phyloP scores from a whole-genome alignment of 2,329 filamentous ascomycete genomes.

The Alternaria incomplexa region DNA sequence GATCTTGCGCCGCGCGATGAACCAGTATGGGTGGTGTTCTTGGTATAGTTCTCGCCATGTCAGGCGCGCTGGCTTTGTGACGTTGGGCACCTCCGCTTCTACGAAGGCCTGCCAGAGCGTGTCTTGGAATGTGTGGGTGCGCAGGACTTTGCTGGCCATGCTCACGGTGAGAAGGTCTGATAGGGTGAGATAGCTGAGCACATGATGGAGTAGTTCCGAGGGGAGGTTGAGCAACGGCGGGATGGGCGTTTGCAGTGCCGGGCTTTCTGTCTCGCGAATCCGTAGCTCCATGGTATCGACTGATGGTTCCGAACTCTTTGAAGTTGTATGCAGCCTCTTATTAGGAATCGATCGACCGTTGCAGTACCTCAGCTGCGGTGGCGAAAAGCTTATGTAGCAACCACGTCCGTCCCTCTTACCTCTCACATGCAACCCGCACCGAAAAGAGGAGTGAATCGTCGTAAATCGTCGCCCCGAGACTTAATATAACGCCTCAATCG shows the following conservation, averaged over 20 bases:
- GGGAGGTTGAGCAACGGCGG: constrained; percentile 66
- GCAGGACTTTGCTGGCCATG: constrained; percentile 67
- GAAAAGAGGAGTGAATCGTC: neutral
- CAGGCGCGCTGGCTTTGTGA: constrained; percentile 59
- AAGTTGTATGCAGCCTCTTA: neutral
- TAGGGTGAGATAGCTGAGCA: constrained; percentile 71
- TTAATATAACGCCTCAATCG: neutral
- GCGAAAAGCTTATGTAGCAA: neutral
- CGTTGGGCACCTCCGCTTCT: constrained; percentile 65
- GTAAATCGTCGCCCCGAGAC: neutral
- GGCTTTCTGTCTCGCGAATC: neutral
- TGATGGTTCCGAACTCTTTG: neutral
- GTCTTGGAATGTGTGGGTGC: constrained; percentile 67
- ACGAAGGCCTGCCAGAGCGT: constrained; percentile 74
- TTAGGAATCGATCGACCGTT: neutral
- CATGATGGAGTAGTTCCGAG: constrained; percentile 74
- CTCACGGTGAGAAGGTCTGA: constrained; percentile 67
- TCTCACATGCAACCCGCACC: neutral
- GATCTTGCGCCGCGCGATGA: constrained; percentile 77
- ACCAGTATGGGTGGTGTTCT: constrained; percentile 82
- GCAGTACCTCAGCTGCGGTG: neutral
- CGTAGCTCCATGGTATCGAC: neutral
- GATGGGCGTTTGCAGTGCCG: neutral
- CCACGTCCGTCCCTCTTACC: neutral
- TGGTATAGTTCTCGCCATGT: constrained; percentile 75